Base-by-base conservation (phyloP, 257 asterid genomes). In the Nicotiana tabacum region DNA sequence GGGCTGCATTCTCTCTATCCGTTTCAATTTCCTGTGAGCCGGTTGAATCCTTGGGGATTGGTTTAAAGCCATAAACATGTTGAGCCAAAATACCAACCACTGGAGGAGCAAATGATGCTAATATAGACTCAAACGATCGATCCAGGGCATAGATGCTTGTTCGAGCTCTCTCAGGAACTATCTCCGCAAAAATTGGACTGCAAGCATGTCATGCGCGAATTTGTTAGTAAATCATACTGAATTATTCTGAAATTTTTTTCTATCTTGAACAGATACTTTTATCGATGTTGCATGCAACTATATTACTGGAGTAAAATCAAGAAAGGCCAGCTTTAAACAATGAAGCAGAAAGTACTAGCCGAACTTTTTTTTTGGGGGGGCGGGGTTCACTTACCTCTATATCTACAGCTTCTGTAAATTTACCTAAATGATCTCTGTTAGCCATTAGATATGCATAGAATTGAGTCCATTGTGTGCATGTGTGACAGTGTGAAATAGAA, bases 21-120 rank as follows among this genome's bases (percentile, higher is more conserved):
- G 53, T 67, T 67, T 67, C 29, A 67, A 67, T 67, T 35, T 67
- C 77, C 16, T 67, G 27, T 0, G 77, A 67, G 2, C 53, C 53
- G 2, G 77, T 17, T 35, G 53, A 67, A 16, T 8, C 53, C 24
- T 77, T 81, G 53, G 91, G 89, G 64, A 83, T 74, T 30, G 95
- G 97, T 76, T 90, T 92, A 30, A 88, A 95, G 68, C 97, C 96
- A 21, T 89, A 95, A 35, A 90, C 91, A 0, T 86, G 88, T 82
- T 95, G 95, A 74, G 97, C 85, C 80, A 95, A 76, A 56, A 92
- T 66, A 60, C 98, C 98, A 10, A 95, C 98, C 3, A 92, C 84
- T 0, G 98, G 96, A 18, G 98, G 97, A 56, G 98, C 96, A 69
- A 95, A 95, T 24, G 98, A 93, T 39, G 98, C 84, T 43, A 93